phyloP scores from a whole-genome alignment of 169 alveolate species.

The Cytauxzoon felis region DNA sequence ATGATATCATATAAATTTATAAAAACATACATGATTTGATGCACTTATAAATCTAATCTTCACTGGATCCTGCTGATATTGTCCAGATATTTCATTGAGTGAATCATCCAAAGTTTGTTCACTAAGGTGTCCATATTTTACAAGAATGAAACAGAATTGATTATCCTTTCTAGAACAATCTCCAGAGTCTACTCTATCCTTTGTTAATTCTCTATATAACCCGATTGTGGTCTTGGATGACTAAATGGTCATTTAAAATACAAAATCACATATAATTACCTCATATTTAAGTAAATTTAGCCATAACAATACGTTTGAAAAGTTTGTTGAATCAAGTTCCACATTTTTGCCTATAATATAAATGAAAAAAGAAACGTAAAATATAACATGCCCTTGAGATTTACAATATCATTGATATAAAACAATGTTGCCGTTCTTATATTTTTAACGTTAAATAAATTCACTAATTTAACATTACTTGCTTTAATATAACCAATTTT shows the following conservation, averaged over 20 bases:
- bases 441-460: slow-evolving; percentile 30
- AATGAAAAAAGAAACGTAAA: background rate
- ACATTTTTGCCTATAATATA: slow-evolving; percentile 25
- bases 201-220: slow-evolving; percentile 62
- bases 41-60: slow-evolving; percentile 64
- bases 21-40: slow-evolving; percentile 13
- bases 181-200: slow-evolving; percentile 56
- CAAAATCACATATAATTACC: slow-evolving; percentile 4
- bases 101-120: slow-evolving; percentile 51
- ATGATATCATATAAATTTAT: background rate
- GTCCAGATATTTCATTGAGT: slow-evolving; percentile 62
- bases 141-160: slow-evolving; percentile 60
- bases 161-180: slow-evolving; percentile 69
- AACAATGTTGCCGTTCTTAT: slow-evolving; percentile 58
- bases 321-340: slow-evolving; percentile 17
- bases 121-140: slow-evolving; percentile 24
- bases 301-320: slow-evolving; percentile 37
- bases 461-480: slow-evolving; percentile 50
- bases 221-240: slow-evolving; percentile 9
- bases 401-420: slow-evolving; percentile 41
- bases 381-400: slow-evolving; percentile 16
- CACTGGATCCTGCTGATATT: slow-evolving; percentile 67
- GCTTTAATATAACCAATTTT: slow-evolving; percentile 59
- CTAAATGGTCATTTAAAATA: background rate
- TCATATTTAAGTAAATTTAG: slow-evolving; percentile 37